Evolutionary conservation across 106 monocot species (phyloP), one percentile per base, ranked within the genome.

Genomic region (Iris macrosiphon): DNA sequence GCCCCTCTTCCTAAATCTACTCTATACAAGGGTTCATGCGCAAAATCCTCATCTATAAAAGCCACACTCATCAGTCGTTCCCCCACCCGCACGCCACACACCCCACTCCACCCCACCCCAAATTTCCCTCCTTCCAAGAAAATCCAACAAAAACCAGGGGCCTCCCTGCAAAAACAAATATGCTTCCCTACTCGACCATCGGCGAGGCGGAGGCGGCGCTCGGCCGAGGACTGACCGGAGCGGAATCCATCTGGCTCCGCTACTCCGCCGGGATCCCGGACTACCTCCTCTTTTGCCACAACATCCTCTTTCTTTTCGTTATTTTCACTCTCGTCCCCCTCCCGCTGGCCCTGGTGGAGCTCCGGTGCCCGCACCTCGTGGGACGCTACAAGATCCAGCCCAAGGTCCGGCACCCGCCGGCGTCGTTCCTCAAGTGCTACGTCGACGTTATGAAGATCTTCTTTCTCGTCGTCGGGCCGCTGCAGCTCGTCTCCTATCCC

Each of bases 351-450:
- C 62, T 86, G 24, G 19, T 90, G 59, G 95, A 95, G 72, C 60
- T 95, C 76, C n/a, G 56, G 21, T 6, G 40, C 27, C 73, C 74
- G 8, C 31, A 53, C 3, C 19, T 61, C 44, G 52, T 89, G 9
- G n/a, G 24, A 26, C 55, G 52, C 24, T 91, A 66, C 83, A 98
- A 98, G 83, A 48, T 98, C 72, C 98, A 98, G 78, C 98, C 90
- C 1, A 90, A 83, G 75, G 62, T 74, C 33, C 65, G 28, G 3
- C 68, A 75, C 43, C 31, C 82, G 3, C 43, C 61, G 4, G 45
- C 68, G 25, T 55, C 73, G 44, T 80, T 91, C 63, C 24, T 76
- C 66, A 58, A 69, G 15, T 98, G 98, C 69, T 98, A 91, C 55
- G 60, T 42, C 33, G 69, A 72, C 29, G 98, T 98, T 25, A 29